Evolutionary conservation across 345 rosid genomes (phyloP).

Genomic region (Arabidopsis suecica): DNA sequence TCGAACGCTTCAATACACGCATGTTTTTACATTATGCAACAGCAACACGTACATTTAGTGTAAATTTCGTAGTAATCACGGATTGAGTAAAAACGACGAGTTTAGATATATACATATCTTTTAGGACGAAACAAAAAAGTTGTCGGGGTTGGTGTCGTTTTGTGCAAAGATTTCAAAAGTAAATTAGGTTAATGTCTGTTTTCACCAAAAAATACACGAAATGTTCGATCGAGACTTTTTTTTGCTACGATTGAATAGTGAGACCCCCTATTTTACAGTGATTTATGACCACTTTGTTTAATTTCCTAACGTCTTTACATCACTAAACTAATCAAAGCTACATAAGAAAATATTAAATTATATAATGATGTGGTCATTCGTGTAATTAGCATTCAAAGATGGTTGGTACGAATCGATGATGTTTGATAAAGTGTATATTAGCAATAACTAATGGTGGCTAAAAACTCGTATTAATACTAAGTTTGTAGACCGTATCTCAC

Average conservation of each 20-base stretch:
- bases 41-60: not conserved
- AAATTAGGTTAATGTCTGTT: constrained; percentile 36
- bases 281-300: constrained; percentile 15
- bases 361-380: not conserved
- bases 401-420: constrained; percentile 22
- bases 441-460: constrained; percentile 1
- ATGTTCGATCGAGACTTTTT: constrained; percentile 13
- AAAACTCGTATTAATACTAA: not conserved
- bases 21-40: constrained; percentile 15
- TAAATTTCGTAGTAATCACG: constrained; percentile 23
- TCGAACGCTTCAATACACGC: constrained; percentile 32
- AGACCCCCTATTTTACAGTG: constrained; percentile 5
- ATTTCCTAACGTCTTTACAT: constrained; percentile 7
- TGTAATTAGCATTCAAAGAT: constrained; percentile 6
- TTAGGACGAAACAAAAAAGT: constrained; percentile 26
- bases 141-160: constrained; percentile 39
- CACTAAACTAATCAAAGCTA: constrained; percentile 10
- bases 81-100: constrained; percentile 14
- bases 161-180: constrained; percentile 37
- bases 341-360: not conserved
- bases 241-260: not conserved
- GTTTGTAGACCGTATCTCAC: too few relatives aligned
- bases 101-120: constrained; percentile 16
- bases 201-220: constrained; percentile 36
- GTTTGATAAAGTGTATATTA: constrained; percentile 7